Evolutionary conservation across 2,329 filamentous ascomycete species (phyloP).

Genomic region (Periconia macrospinosa): DNA sequence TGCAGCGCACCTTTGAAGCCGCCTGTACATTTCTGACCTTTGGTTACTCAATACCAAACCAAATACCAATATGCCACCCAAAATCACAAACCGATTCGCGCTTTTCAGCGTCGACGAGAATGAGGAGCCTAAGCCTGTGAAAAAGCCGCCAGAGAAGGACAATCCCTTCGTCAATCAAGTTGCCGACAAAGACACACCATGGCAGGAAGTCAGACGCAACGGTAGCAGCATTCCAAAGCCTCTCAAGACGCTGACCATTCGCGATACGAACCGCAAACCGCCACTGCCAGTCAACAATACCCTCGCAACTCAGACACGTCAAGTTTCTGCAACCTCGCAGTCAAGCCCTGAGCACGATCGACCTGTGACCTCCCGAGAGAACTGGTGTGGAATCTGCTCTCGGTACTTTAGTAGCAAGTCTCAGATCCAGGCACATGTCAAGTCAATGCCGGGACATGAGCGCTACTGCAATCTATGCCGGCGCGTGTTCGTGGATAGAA

Average conservation of each 20-base stretch:
- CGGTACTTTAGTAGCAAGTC: slow-evolving; percentile 24
- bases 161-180: slow-evolving; percentile 28
- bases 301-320: slow-evolving; percentile 3
- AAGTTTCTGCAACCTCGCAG: slow-evolving; percentile 8
- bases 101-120: slow-evolving; percentile 21
- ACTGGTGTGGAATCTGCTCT: slow-evolving; percentile 38
- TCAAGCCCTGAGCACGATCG: slow-evolving; percentile 12
- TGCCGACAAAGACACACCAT: slow-evolving; percentile 23
- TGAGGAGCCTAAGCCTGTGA: slow-evolving; percentile 5
- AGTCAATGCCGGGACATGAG: slow-evolving; percentile 24
- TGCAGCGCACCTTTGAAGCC: too few species aligned
- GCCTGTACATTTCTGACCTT: background rate
- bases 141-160: background rate
- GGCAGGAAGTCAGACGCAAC: slow-evolving; percentile 31
- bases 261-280: slow-evolving; percentile 1
- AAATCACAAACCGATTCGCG: slow-evolving; percentile 26
- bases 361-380: slow-evolving; percentile 19
- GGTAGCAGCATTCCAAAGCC: slow-evolving; percentile 2
- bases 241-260: slow-evolving; percentile 13
- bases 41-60: background rate
- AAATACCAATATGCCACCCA: slow-evolving; percentile 14
- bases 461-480: slow-evolving; percentile 41
- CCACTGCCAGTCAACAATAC: background rate
- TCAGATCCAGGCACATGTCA: slow-evolving; percentile 27
- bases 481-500: slow-evolving; percentile 37